Evolutionary conservation across 257 asterid genomes (phyloP).

Genomic region (Verbascum thapsus): DNA sequence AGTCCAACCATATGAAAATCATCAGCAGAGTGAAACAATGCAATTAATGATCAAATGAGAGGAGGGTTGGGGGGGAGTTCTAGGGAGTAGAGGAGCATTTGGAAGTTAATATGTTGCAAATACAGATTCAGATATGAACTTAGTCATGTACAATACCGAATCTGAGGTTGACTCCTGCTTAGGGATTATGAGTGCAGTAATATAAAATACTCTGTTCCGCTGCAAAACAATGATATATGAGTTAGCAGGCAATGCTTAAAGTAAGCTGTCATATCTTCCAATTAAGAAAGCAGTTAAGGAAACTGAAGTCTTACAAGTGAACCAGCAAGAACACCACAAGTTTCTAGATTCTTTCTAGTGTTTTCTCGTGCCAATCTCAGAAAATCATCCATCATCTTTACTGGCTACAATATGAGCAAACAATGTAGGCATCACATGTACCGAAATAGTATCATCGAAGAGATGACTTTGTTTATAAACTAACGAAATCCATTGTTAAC

Average conservation of each 20-base stretch:
- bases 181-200: slow-evolving; percentile 85
- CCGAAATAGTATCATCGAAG: slow-evolving; percentile 20
- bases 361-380: slow-evolving; percentile 80
- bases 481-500: slow-evolving; percentile 6
- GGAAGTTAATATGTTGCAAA: slow-evolving; percentile 27
- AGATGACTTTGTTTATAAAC: slow-evolving; percentile 10
- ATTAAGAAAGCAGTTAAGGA: slow-evolving; percentile 19
- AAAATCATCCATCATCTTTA: slow-evolving; percentile 87
- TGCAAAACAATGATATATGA: slow-evolving; percentile 47
- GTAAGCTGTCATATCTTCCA: slow-evolving; percentile 18
- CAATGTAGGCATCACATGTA: slow-evolving; percentile 30
- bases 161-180: slow-evolving; percentile 98
- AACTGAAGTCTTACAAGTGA: slow-evolving; percentile 64
- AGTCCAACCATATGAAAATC: slow-evolving; percentile 8
- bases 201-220: slow-evolving; percentile 81
- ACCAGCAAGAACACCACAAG: slow-evolving; percentile 98
- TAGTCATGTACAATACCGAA: slow-evolving; percentile 51
- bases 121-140: slow-evolving; percentile 16
- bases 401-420: slow-evolving; percentile 62
- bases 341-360: slow-evolving; percentile 78
- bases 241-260: slow-evolving; percentile 9
- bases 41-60: background rate
- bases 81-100: slow-evolving; percentile 1
- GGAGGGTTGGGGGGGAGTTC: background rate
- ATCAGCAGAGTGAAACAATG: background rate